phyloP scores from a whole-genome alignment of 805 yeast species.

The Myxozyma udenii region DNA sequence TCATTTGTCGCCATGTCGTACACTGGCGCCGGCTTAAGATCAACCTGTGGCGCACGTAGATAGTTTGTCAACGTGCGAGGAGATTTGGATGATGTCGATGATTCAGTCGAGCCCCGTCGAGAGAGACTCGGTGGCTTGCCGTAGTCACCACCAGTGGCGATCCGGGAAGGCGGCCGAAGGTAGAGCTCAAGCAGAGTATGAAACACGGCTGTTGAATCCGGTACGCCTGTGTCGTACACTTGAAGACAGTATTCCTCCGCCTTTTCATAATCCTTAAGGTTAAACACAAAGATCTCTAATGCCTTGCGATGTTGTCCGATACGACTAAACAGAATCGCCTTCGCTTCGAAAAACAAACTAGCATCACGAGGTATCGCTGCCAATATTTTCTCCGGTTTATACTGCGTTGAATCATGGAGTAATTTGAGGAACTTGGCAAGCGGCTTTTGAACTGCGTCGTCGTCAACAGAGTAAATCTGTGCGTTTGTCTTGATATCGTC shows the following conservation, averaged over 20 bases:
- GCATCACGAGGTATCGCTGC: slow-evolving; percentile 33
- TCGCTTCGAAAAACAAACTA: slow-evolving; percentile 41
- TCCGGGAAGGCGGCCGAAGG: slow-evolving; percentile 30
- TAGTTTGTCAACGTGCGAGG: slow-evolving; percentile 3
- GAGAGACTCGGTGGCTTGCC: background rate
- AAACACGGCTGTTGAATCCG: slow-evolving; percentile 45
- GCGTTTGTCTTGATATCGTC: slow-evolving; percentile 32
- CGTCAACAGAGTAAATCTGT: slow-evolving; percentile 20
- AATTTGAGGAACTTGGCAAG: slow-evolving; percentile 40
- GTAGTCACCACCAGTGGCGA: slow-evolving; percentile 1
- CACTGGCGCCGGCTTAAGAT: slow-evolving; percentile 2
- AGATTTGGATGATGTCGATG: background rate
- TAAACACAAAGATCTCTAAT: slow-evolving; percentile 57
- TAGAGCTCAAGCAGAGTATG: slow-evolving; percentile 49
- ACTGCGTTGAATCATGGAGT: slow-evolving; percentile 39
- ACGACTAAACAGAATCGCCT: slow-evolving; percentile 57
- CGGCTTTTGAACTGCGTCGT: slow-evolving; percentile 22
- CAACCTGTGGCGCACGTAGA: background rate
- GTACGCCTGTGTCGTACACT: slow-evolving; percentile 43
- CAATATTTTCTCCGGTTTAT: slow-evolving; percentile 43
- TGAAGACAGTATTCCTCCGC: slow-evolving; percentile 61
- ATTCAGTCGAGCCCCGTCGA: slow-evolving; percentile 6
- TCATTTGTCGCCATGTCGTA: background rate
- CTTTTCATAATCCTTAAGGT: slow-evolving; percentile 52
- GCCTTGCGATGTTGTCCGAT: slow-evolving; percentile 62